Percentiles rank a stretch among this genome's conserved stretches.
Evolutionary conservation across 257 asterid genomes (phyloP).

Genomic region (Linaria vulgaris): DNA sequence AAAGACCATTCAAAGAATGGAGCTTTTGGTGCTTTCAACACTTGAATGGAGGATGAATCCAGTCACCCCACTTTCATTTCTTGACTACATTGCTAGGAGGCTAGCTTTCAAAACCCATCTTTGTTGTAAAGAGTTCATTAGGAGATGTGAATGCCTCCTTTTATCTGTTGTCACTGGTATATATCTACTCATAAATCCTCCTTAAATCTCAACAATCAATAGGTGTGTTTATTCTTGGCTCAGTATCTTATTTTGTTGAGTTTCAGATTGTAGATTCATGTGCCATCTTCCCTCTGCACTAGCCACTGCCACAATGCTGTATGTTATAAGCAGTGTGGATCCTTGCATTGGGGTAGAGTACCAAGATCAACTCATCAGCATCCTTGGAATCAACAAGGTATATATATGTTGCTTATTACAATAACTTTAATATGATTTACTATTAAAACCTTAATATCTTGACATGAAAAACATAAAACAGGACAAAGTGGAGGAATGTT

Average conservation of each 20-base stretch:
- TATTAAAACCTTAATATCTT: not conserved
- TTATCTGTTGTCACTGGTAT: conserved; percentile 51
- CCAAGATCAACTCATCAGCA: conserved; percentile 53
- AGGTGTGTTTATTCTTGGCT: not conserved
- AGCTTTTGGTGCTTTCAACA: conserved; percentile 54
- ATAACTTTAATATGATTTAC: not conserved
- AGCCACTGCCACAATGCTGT: conserved; percentile 77
- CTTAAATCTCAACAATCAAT: not conserved
- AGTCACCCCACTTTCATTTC: conserved; percentile 55
- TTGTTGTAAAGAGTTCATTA: conserved; percentile 37
- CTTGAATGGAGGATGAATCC: conserved; percentile 71
- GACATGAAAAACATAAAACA: conserved; percentile 30
- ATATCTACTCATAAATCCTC: not conserved
- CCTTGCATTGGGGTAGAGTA: conserved; percentile 53
- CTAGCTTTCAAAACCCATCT: conserved; percentile 35
- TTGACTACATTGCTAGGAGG: conserved; percentile 50
- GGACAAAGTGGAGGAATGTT: conserved; percentile 70
- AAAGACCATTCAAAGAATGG: conserved; percentile 63
- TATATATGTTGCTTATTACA: not conserved
- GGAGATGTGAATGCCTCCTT: conserved; percentile 51
- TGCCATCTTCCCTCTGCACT: conserved; percentile 65
- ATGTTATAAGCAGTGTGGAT: conserved; percentile 48
- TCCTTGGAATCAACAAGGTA: conserved; percentile 78
- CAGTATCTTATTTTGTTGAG: not conserved
- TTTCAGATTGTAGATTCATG: conserved; percentile 68